These are phyloP conservation scores for Basipetospora chlamydospora DNA, from an alignment of 2,329 filamentous ascomycete genomes.

Conservation along the genomic window DNA sequence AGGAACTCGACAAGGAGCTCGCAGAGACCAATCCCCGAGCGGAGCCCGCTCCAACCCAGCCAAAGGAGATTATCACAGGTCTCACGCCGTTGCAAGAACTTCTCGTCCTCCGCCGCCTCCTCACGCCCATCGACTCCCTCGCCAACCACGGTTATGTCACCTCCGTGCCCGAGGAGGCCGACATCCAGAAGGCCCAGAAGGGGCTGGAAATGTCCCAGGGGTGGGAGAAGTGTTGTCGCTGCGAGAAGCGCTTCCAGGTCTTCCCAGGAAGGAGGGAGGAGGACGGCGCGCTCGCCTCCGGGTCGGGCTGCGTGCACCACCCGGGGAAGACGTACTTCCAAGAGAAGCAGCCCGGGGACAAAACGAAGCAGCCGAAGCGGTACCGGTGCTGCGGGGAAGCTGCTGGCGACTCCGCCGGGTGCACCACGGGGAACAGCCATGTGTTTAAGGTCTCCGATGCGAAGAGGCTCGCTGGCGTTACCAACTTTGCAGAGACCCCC, in stretches of 20 bases:
- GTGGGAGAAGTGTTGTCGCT: constrained; percentile 84
- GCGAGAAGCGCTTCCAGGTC: constrained; percentile 73
- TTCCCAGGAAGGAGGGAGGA: constrained; percentile 71
- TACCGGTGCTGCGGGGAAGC: constrained; percentile 69
- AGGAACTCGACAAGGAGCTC: constrained; percentile 35
- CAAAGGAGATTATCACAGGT: constrained; percentile 50
- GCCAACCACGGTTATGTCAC: constrained; percentile 62
- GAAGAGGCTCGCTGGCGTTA: constrained; percentile 59
- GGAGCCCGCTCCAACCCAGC: constrained; percentile 5
- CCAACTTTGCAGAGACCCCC: constrained; percentile 72
- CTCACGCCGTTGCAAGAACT: constrained; percentile 55
- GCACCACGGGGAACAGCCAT: constrained; percentile 55
- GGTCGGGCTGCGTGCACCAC: constrained; percentile 69
- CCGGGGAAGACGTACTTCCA: constrained; percentile 56
- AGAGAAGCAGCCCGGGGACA: constrained; percentile 39
- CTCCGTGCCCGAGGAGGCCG: constrained; percentile 45
- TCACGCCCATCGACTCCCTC: constrained; percentile 51
- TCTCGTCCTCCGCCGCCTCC: constrained; percentile 43
- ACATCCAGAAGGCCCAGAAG: constrained; percentile 50
- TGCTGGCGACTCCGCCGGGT: constrained; percentile 60
- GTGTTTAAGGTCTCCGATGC: constrained; percentile 75
- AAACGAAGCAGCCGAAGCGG: constrained; percentile 40
- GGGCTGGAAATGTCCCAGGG: constrained; percentile 54
- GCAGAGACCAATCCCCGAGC: background rate
- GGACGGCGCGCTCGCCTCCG: constrained; percentile 61